These are phyloP conservation scores for Neonectria magnoliae DNA, from an alignment of 2,329 filamentous ascomycete genomes.

Conservation along the genomic window DNA sequence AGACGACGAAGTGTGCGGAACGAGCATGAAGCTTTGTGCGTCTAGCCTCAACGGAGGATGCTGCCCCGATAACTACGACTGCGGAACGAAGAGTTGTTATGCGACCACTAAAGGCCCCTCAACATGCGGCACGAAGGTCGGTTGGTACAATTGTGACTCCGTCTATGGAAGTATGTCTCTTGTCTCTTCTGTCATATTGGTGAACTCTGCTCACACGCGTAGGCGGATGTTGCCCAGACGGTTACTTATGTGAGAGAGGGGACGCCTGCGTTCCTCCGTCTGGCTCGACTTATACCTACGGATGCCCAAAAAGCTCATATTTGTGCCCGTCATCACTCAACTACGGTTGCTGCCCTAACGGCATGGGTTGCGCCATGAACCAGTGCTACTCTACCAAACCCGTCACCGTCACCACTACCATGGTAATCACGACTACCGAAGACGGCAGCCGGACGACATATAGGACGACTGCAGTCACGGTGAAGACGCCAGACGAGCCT, in stretches of 20 bases:
- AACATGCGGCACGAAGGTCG: conserved; percentile 48
- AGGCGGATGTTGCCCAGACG: conserved; percentile 59
- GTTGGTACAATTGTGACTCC: conserved; percentile 54
- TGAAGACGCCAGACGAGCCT: conserved; percentile 52
- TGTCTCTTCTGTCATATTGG: background rate
- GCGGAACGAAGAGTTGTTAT: conserved; percentile 58
- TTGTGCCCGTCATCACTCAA: conserved; percentile 61
- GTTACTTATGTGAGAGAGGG: conserved; percentile 53
- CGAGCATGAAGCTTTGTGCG: conserved; percentile 48
- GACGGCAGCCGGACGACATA: conserved; percentile 52
- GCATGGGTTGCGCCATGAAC: conserved; percentile 59
- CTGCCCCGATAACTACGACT: conserved; percentile 60
- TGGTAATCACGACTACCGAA: conserved; percentile 57
- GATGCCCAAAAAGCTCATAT: conserved; percentile 57
- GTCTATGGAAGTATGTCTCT: conserved; percentile 46
- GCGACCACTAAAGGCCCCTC: conserved; percentile 56
- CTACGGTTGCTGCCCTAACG: conserved; percentile 63
- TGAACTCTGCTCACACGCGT: conserved; percentile 26
- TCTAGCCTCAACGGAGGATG: conserved; percentile 56
- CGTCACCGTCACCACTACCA: conserved; percentile 56
- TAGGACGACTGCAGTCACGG: conserved; percentile 51
- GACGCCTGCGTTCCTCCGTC: conserved; percentile 56
- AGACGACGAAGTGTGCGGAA: conserved; percentile 40
- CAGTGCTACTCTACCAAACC: conserved; percentile 61
- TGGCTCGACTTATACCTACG: conserved; percentile 51